Evolutionary conservation across 257 asterid species (phyloP).

Genomic region (Solanum tarijense): DNA sequence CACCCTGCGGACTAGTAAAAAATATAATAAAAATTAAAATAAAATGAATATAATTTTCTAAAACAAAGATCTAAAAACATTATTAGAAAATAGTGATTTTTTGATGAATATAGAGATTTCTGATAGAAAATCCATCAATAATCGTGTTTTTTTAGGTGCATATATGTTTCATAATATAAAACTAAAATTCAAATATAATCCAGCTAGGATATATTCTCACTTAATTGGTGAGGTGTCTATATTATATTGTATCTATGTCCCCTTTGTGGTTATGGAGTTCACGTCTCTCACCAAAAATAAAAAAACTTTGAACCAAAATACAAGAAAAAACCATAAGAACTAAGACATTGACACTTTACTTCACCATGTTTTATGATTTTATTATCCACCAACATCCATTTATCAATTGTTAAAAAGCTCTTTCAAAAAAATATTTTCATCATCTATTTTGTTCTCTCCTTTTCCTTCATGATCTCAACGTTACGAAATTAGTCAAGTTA

Average conservation of each 20-base stretch:
- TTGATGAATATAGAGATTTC: rapidly evolving
- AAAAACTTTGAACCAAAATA: neutral
- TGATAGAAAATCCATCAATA: rapidly evolving
- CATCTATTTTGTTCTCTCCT: neutral
- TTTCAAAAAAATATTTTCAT: neutral
- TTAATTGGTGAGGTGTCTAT: neutral
- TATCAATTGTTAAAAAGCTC: neutral
- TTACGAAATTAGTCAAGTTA: neutral
- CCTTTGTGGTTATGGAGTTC: neutral
- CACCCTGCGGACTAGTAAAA: neutral
- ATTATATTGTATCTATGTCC: neutral
- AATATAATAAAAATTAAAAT: neutral
- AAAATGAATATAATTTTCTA: neutral
- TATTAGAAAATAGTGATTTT: neutral
- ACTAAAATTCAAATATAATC: neutral
- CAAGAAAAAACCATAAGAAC: neutral
- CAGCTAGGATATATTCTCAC: neutral
- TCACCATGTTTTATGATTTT: neutral
- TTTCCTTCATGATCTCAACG: neutral
- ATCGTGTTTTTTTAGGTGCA: neutral
- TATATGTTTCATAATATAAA: neutral
- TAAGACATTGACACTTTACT: neutral
- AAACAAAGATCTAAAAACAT: neutral
- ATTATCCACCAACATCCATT: neutral
- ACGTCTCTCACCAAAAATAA: neutral